A percentile compares a stretch with the other conserved stretches of the same genome.
phyloP scores from a whole-genome alignment of 202 grass and related monocot genomes.

The Zizania palustris region DNA sequence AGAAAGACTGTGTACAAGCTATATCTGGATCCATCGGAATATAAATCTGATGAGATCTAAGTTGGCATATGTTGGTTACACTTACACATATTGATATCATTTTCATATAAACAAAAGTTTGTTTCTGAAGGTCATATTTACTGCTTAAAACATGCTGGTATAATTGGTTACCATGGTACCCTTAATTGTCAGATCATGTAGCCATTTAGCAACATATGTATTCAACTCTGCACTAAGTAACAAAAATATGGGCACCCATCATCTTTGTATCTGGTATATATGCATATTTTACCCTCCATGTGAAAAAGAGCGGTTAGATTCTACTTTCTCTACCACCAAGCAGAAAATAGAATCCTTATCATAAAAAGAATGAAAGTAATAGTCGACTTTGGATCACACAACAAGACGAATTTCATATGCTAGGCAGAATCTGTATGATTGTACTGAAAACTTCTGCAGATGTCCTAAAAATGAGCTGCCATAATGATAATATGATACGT shows the following conservation, averaged over 20 bases:
- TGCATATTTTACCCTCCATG: constrained; percentile 33
- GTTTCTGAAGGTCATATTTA: background rate
- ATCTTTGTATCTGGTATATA: constrained; percentile 30
- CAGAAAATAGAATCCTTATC: constrained; percentile 35
- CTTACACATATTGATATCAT: background rate
- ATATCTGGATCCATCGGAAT: background rate
- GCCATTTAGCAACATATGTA: background rate
- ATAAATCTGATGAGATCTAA: background rate
- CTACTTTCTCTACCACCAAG: constrained; percentile 25
- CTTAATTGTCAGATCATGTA: background rate
- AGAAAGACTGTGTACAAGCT: background rate
- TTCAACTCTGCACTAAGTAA: background rate
- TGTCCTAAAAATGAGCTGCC: background rate
- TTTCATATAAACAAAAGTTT: constrained; percentile 2
- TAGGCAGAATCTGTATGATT: constrained; percentile 11
- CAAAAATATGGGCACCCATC: background rate
- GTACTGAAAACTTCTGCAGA: constrained; percentile 1
- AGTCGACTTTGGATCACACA: constrained; percentile 1
- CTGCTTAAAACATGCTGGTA: background rate
- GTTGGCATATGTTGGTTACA: background rate
- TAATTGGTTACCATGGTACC: background rate
- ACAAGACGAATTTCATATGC: constrained; percentile 6
- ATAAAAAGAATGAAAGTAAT: constrained; percentile 25
- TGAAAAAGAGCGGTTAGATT: constrained; percentile 41
- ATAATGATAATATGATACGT: background rate